phyloP scores from a whole-genome alignment of 1,139 yeast genomes.

The Yamadazyma mexicana region DNA sequence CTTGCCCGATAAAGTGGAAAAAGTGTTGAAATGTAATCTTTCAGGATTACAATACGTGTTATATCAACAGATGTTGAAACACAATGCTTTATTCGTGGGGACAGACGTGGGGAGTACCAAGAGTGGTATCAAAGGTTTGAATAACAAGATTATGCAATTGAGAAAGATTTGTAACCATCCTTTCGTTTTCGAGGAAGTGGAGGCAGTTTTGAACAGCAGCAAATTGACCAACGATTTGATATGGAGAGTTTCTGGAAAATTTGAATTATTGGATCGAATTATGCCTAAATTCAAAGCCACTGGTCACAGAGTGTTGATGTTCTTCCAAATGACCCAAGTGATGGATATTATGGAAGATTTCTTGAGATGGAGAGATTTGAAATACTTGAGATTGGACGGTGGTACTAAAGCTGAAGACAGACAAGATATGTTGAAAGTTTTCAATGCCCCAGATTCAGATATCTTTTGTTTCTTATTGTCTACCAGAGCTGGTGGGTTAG shows the following conservation, averaged over 20 bases:
- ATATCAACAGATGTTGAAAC: constrained; percentile 75
- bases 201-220: constrained; percentile 77
- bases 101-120: constrained; percentile 42
- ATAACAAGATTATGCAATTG: constrained; percentile 92
- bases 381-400: constrained; percentile 80
- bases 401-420: constrained; percentile 83
- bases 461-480: constrained; percentile 77
- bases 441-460: constrained; percentile 72
- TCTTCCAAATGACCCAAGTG: constrained; percentile 86
- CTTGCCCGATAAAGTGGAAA: constrained; percentile 92
- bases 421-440: constrained; percentile 63
- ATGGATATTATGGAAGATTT: constrained; percentile 91
- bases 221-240: constrained; percentile 67
- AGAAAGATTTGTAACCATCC: constrained; percentile 98
- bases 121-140: constrained; percentile 76
- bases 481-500: constrained; percentile 89
- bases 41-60: constrained; percentile 80
- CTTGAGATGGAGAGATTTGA: constrained; percentile 60
- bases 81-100: constrained; percentile 65
- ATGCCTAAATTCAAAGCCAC: constrained; percentile 73
- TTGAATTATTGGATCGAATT: constrained; percentile 71
- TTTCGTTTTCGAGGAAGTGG: constrained; percentile 94
- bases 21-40: constrained; percentile 92
- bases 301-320: constrained; percentile 77
- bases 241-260: constrained; percentile 79